Evolutionary conservation across 441 rosid genomes (phyloP).

Genomic region (Pelargonium cotyledonis): DNA sequence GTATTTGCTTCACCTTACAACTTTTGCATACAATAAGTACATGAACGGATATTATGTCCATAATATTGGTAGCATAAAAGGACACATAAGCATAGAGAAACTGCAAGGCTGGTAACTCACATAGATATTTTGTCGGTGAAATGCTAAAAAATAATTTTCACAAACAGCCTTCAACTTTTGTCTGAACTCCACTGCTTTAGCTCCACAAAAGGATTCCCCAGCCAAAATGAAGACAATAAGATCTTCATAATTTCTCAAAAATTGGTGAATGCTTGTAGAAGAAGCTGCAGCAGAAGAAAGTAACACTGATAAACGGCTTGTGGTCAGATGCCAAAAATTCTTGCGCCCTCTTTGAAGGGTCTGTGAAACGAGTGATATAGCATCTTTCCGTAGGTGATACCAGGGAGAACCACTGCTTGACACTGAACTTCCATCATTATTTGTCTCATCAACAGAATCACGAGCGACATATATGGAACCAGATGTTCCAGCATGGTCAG

Average conservation of each 20-base stretch:
- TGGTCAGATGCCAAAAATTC: constrained; percentile 97
- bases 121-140: constrained; percentile 81
- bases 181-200: constrained; percentile 89
- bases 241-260: constrained; percentile 88
- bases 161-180: constrained; percentile 85
- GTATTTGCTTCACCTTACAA: neutral
- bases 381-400: constrained; percentile 92
- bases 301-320: constrained; percentile 86
- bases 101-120: constrained; percentile 41
- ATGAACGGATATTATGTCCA: neutral
- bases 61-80: neutral
- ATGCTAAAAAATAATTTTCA: constrained; percentile 73
- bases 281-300: constrained; percentile 80
- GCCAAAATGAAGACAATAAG: constrained; percentile 78
- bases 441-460: constrained; percentile 35
- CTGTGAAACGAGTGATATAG: constrained; percentile 73
- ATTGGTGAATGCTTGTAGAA: constrained; percentile 91
- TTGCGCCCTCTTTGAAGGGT: constrained; percentile 86
- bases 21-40: neutral
- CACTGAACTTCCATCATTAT: constrained; percentile 47
- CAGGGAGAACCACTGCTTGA: constrained; percentile 79
- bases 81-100: neutral
- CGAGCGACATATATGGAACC: constrained; percentile 27
- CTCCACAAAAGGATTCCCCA: constrained; percentile 96
- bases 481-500: constrained; percentile 29